Percentiles rank a stretch among this genome's conserved stretches.
These are phyloP conservation scores for Nymphaea thermarum DNA, from an alignment of 164 flowering plant genomes.

Conservation along the genomic window DNA sequence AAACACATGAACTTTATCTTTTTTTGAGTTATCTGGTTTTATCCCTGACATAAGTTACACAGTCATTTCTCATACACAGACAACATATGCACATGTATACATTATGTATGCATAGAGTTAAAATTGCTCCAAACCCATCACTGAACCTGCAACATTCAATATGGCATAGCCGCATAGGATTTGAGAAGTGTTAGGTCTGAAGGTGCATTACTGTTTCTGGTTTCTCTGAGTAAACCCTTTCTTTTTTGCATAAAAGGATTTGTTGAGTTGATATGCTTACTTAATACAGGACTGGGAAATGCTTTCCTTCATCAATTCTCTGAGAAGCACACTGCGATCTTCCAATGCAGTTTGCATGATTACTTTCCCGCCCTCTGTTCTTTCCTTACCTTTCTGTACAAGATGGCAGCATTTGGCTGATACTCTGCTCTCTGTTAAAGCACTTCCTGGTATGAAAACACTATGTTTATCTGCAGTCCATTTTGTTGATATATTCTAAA, in stretches of 20 bases:
- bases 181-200: neutral
- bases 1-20: too few relatives aligned
- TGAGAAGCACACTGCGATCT: constrained; percentile 51
- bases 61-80: too few relatives aligned
- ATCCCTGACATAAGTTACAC: too few relatives aligned
- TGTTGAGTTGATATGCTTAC: neutral
- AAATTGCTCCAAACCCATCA: too few relatives aligned
- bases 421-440: constrained; percentile 78
- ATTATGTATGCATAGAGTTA: too few relatives aligned
- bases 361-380: constrained; percentile 72
- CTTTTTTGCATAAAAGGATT: neutral
- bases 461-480: too few relatives aligned
- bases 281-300: constrained; percentile 75
- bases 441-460: constrained; percentile 56
- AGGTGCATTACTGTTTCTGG: neutral
- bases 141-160: too few relatives aligned
- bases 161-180: neutral
- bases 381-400: constrained; percentile 60
- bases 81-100: too few relatives aligned
- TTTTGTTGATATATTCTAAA: too few relatives aligned
- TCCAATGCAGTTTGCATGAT: constrained; percentile 82
- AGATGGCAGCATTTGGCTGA: constrained; percentile 97
- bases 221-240: neutral
- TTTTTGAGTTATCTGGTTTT: too few relatives aligned
- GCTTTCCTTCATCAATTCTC: constrained; percentile 74